Evolutionary conservation across 2,329 filamentous ascomycete species (phyloP).

Genomic region (Scedosporium boydii): DNA sequence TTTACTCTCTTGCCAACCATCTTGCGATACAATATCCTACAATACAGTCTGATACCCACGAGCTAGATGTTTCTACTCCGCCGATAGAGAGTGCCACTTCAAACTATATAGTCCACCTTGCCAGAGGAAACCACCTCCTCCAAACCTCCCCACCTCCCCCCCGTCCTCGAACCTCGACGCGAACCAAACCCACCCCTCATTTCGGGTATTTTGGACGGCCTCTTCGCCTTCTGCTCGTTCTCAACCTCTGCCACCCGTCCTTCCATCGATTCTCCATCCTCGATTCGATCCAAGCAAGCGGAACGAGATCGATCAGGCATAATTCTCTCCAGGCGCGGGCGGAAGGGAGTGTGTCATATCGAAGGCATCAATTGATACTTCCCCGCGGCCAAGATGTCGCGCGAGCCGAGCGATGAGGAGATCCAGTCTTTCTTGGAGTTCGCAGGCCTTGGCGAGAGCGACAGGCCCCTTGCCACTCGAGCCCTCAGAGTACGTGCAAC

Average conservation of each 20-base stretch:
- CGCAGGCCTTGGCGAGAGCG: constrained; percentile 23
- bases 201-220: no score
- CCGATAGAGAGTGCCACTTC: no score
- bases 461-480: constrained; percentile 28
- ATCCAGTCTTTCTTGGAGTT: constrained; percentile 33
- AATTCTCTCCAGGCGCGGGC: no score
- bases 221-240: neutral
- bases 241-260: neutral
- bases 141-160: neutral
- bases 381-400: neutral
- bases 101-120: neutral
- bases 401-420: constrained; percentile 25
- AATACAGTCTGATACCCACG: no score
- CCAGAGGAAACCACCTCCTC: neutral
- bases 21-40: no score
- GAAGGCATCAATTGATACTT: no score
- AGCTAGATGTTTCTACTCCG: no score
- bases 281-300: no score
- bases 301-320: no score
- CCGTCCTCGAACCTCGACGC: neutral
- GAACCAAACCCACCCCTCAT: neutral
- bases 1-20: no score
- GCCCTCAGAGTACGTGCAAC: constrained; percentile 28
- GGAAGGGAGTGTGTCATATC: no score
- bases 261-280: neutral